These are phyloP conservation scores for Mortierella sp. DNA, from an alignment of 371 early-diverging fungal genomes.

Conservation along the genomic window DNA sequence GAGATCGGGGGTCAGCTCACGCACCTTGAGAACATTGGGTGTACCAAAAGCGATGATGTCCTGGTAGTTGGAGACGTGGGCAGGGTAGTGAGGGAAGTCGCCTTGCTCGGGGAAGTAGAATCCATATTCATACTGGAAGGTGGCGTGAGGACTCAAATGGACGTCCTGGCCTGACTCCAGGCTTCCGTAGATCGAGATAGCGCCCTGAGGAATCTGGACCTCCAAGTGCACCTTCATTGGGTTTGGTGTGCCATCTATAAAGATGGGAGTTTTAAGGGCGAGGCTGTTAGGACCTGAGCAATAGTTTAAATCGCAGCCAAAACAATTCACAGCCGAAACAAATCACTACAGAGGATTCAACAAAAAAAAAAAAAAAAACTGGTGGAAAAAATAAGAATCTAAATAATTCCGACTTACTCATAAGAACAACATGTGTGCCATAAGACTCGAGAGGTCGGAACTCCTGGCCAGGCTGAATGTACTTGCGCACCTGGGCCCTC, in stretches of 20 bases:
- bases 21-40: conserved; percentile 34
- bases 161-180: conserved; percentile 45
- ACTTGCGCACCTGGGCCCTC: conserved; percentile 28
- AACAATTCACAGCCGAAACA: no score
- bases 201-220: conserved; percentile 46
- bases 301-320: no score
- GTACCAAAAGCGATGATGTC: conserved; percentile 40
- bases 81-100: conserved; percentile 60
- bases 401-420: conserved; percentile 34
- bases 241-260: conserved; percentile 37
- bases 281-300: neutral
- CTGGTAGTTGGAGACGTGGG: conserved; percentile 58
- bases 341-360: no score
- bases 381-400: neutral
- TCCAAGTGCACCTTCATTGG: conserved; percentile 45
- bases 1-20: conserved; percentile 20
- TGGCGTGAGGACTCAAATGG: conserved; percentile 27
- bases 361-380: no score
- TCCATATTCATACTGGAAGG: conserved; percentile 50
- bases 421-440: conserved; percentile 47
- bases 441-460: conserved; percentile 48
- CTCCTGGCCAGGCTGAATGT: conserved; percentile 32
- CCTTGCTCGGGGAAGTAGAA: conserved; percentile 72
- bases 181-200: conserved; percentile 38
- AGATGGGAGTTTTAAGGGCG: neutral